Evolutionary conservation across 140 eudicot species (phyloP).

Genomic region (Flaveria floridana): DNA sequence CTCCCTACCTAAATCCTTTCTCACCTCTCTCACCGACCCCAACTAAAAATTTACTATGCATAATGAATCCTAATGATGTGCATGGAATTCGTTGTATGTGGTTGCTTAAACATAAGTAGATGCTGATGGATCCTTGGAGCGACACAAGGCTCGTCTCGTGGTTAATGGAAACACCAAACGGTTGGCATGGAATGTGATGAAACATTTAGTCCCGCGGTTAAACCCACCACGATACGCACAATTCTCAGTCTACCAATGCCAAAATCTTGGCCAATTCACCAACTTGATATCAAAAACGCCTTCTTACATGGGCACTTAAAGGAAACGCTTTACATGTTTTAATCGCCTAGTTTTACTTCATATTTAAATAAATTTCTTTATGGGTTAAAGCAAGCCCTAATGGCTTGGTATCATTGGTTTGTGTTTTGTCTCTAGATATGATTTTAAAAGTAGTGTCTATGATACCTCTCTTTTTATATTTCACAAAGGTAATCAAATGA

Average conservation of each 20-base stretch:
- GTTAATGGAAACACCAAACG: not conserved
- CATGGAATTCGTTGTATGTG: not conserved
- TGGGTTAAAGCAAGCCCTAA: too few relatives aligned
- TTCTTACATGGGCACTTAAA: too few relatives aligned
- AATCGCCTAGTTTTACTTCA: too few relatives aligned
- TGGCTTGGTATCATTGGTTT: too few relatives aligned
- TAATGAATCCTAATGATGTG: not conserved
- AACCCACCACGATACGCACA: not conserved
- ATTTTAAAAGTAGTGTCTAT: too few relatives aligned
- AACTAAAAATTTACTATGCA: not conserved
- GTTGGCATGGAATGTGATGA: not conserved
- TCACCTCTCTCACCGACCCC: too few relatives aligned
- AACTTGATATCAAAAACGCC: too few relatives aligned
- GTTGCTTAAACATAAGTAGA: not conserved
- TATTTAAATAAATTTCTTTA: too few relatives aligned
- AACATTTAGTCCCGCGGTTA: not conserved
- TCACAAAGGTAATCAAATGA: not conserved
- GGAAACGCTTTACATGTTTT: too few relatives aligned
- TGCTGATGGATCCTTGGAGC: not conserved
- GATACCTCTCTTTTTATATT: not conserved
- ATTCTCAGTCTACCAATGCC: not conserved
- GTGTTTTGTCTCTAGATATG: too few relatives aligned
- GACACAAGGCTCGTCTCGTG: not conserved
- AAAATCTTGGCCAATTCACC: not conserved
- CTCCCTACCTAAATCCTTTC: too few relatives aligned